Evolutionary conservation across 108 stramenopile genomes (phyloP), one percentile per base, ranked within the genome.

Genomic region (Cyclotella kingstonii): DNA sequence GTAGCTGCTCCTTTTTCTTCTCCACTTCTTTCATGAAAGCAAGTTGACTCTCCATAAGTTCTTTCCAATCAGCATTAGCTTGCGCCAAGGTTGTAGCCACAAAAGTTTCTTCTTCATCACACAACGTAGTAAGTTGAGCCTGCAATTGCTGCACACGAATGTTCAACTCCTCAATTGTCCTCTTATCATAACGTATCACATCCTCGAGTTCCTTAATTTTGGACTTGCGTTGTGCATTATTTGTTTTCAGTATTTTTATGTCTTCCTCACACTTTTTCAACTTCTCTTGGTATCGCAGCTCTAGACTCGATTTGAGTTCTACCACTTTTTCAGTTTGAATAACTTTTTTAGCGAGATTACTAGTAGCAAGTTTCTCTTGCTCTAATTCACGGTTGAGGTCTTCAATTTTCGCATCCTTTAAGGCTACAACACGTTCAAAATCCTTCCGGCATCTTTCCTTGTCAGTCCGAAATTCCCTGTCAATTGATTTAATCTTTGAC

Each of bases 341-440:
- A 3, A 64, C 71, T 17, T 73, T 73, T 28, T 55, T 30, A 1
- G 71, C 71, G n/a, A 73, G 49, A 46, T 64, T 73, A 30, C 26
- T 40, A 14, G 71, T 73, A 34, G 71, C 71, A 15, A 57, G 38
- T 41, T 77, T 68, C 46, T 77, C 70, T 38, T 76, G 68, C 14
- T 72, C 64, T 10, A 66, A 40, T 28, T 48, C 45, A 11, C 70
- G 63, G 18, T 44, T 15, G 5, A 66, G 45, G 4, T 51, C 48
- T 35, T 42, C 41, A 41, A 72, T 57, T 25, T 66, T 56, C 7
- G 26, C n/a, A 44, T 76, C 79, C 54, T 84, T 78, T 4, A 44
- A 31, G 0, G 44, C 59, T 0, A 84, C n/a, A 14, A 63, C 36
- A 8, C 25, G 68, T 39, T 78, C 69, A 10, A 68, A 66, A 18